Conservation (phyloP, 2,329 filamentous ascomycete genomes). For the Ceratocystiopsis sp. region DNA sequence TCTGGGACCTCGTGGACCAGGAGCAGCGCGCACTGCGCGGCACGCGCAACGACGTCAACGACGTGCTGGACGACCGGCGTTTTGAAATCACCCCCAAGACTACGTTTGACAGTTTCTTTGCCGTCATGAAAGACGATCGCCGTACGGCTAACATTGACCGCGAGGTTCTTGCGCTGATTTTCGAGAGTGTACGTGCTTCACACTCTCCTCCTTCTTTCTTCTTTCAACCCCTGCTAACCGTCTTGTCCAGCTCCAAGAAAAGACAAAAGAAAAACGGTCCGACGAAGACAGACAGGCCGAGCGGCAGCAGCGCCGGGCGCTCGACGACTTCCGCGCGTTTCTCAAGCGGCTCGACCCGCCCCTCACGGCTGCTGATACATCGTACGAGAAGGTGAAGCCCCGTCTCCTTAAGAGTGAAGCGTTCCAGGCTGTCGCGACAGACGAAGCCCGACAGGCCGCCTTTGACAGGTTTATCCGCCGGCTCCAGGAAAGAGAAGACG, state of each 20-base stretch:
- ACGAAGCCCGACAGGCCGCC: constrained; percentile 64
- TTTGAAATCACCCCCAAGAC: constrained; percentile 82
- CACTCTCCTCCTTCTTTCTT: neutral
- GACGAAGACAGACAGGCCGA: constrained; percentile 79
- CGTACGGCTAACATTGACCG: constrained; percentile 76
- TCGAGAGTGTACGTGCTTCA: constrained; percentile 49
- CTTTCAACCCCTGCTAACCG: neutral
- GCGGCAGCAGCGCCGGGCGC: constrained; percentile 66
- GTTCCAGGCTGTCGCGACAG: constrained; percentile 65
- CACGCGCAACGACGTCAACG: constrained; percentile 66
- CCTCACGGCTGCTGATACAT: constrained; percentile 54
- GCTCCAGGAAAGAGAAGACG: constrained; percentile 80
- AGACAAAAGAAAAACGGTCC: constrained; percentile 65
- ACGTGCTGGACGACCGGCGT: constrained; percentile 79
- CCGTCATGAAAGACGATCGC: constrained; percentile 67
- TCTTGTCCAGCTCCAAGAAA: constrained; percentile 53
- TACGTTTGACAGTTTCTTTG: constrained; percentile 73
- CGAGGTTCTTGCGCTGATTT: constrained; percentile 65
- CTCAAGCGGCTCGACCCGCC: constrained; percentile 87
- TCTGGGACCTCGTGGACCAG: constrained; percentile 91
- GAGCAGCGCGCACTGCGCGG: constrained; percentile 76
- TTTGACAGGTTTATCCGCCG: constrained; percentile 89
- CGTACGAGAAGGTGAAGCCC: constrained; percentile 69
- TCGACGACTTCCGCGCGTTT: constrained; percentile 68
- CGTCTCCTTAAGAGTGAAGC: constrained; percentile 69